phyloP scores from a whole-genome alignment of 179 eudicot species.

The Patellifolia procumbens region DNA sequence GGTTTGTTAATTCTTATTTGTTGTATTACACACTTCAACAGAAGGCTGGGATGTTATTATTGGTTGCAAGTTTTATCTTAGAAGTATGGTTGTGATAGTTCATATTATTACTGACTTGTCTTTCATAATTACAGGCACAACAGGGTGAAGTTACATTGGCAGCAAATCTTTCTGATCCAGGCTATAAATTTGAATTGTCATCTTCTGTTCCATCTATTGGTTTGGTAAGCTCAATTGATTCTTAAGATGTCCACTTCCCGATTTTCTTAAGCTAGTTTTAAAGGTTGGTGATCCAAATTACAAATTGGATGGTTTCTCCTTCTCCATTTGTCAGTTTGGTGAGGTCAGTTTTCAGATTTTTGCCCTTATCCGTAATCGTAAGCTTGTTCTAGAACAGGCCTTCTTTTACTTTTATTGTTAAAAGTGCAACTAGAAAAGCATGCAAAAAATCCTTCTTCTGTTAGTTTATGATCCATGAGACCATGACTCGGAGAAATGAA shows the following conservation, averaged over 20 bases:
- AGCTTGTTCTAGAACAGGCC: neutral
- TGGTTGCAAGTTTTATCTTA: neutral
- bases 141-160: slow-evolving; percentile 77
- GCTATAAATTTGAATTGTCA: slow-evolving; percentile 65
- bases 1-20: neutral
- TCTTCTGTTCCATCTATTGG: slow-evolving; percentile 78
- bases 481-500: neutral
- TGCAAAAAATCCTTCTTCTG: neutral
- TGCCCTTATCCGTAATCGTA: neutral
- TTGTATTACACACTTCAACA: neutral
- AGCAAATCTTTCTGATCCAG: slow-evolving; percentile 82
- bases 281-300: slow-evolving; percentile 2
- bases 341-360: neutral
- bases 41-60: slow-evolving; percentile 5
- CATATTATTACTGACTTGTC: neutral
- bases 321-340: neutral
- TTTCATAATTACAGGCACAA: slow-evolving; percentile 49
- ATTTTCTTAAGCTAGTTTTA: neutral
- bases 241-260: neutral
- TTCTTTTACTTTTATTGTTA: neutral
- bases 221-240: slow-evolving; percentile 54
- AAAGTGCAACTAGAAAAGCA: neutral
- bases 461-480: neutral
- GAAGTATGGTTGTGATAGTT: neutral
- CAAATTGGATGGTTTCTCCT: neutral